phyloP scores from a whole-genome alignment of 768 basidiomycete genomes.

The Mrakia frigida region DNA sequence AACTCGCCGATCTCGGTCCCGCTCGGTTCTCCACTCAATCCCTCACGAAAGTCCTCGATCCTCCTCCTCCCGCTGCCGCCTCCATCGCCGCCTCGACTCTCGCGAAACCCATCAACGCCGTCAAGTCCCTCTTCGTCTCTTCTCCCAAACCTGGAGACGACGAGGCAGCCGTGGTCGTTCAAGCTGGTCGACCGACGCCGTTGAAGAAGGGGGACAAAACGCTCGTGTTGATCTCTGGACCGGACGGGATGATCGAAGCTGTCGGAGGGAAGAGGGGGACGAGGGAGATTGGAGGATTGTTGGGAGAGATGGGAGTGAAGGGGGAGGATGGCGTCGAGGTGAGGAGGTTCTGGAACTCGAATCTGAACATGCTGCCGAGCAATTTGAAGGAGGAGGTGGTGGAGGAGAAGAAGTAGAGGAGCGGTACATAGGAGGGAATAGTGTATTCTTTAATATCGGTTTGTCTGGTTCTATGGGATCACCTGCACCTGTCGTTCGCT shows the following conservation, averaged over 20 bases:
- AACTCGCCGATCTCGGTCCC: slow-evolving; percentile 31
- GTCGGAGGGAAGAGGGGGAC: slow-evolving; percentile 15
- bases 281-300: slow-evolving; percentile 16
- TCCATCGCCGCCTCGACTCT: background rate
- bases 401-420: background rate
- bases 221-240: slow-evolving; percentile 29
- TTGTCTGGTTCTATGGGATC: no score
- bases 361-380: background rate
- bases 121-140: background rate
- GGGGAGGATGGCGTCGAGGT: slow-evolving; percentile 22
- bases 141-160: background rate
- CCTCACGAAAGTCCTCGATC: slow-evolving; percentile 20
- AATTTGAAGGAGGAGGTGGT: slow-evolving; percentile 4
- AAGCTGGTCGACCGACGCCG: slow-evolving; percentile 8
- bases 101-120: background rate
- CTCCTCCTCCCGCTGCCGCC: background rate
- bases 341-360: slow-evolving; percentile 27
- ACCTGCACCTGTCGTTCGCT: no score
- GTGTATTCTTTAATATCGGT: no score
- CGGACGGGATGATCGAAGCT: slow-evolving; percentile 31
- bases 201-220: slow-evolving; percentile 20
- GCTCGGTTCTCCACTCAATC: slow-evolving; percentile 1
- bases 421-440: no score
- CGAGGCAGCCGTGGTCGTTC: background rate
- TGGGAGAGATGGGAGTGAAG: slow-evolving; percentile 25